phyloP scores from a whole-genome alignment of 176 grass and related monocot genomes.

The Tillandsia fasciculata region DNA sequence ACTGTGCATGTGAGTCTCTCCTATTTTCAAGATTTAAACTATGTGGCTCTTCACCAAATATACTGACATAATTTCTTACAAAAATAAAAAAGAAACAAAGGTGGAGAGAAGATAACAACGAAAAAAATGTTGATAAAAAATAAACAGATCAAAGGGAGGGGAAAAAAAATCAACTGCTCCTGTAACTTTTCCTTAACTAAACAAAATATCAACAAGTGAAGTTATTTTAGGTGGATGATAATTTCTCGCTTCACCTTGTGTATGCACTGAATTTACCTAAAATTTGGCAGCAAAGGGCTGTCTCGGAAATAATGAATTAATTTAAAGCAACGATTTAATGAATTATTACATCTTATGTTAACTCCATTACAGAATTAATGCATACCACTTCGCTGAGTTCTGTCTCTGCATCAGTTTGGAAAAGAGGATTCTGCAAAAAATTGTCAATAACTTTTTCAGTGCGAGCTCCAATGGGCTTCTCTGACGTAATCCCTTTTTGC shows the following conservation, averaged over 20 bases:
- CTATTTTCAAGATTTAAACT: too few species aligned
- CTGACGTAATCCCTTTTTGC: slow-evolving; percentile 19
- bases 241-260: neutral
- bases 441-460: slow-evolving; percentile 67
- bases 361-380: slow-evolving; percentile 6
- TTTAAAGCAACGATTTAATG: neutral
- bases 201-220: too few species aligned
- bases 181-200: too few species aligned
- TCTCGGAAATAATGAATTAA: neutral
- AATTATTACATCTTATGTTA: neutral
- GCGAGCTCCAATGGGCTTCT: slow-evolving; percentile 25
- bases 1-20: too few species aligned
- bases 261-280: neutral
- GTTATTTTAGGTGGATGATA: too few species aligned
- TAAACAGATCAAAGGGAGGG: too few species aligned
- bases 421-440: slow-evolving; percentile 63
- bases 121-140: too few species aligned
- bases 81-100: too few species aligned
- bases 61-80: too few species aligned
- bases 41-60: too few species aligned
- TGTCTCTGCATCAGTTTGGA: slow-evolving; percentile 34
- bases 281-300: neutral
- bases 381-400: slow-evolving; percentile 38
- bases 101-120: too few species aligned
- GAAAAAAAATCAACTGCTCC: too few species aligned